Base-by-base conservation (phyloP, 148 eudicot species). In the Fagopyrum homotropicum region DNA sequence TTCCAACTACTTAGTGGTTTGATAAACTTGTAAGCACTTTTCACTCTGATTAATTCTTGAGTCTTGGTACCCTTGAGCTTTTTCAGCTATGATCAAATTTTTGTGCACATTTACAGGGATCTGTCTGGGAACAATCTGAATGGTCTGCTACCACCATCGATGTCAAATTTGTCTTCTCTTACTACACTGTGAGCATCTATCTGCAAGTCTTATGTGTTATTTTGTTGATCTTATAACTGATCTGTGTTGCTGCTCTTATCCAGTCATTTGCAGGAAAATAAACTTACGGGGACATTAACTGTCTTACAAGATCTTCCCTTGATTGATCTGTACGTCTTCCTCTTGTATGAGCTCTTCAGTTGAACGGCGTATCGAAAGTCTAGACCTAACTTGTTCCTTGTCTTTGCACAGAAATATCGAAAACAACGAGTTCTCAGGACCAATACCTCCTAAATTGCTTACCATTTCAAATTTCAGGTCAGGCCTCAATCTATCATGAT, bases 401-500 rank as follows among this genome's bases (percentile, higher is more conserved):
- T 70, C 11, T 75, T 77, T 63, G 46, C 76, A 75, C 86, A 96
- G 99, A 85, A 79, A 96, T 81, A 76, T 96, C 54, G 92, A 88
- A 77, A 89, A 89, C 81, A 96, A 96, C 82, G 84, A 85, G 63
- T 96, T 96, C 77, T 92, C 97, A 50, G 99, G 99, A 30, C 97
- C 99, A 22, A 86, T 96, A 75, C 99, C 99, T 45, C 79, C 82
- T 5, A 89, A 81, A 76, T 75, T 96, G 85, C 85, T 86, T 72
- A 75, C 45, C 22, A 81, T 96, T 77, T 95, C 94, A 5, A 88
- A 77, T 83, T 92, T 92, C 97, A 90, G 96, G 99, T 91, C 46
- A 66, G 17, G 15, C 4, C 9, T 66, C 17, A 15, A 12, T 66
- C 40, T 5, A 40, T 66, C 46, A 11, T 66, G 46, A 7, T 9